Percentiles rank a stretch among this genome's conserved stretches.
Evolutionary conservation across 2,329 filamentous ascomycete genomes (phyloP).

Genomic region (Aspergillus glaucus): DNA sequence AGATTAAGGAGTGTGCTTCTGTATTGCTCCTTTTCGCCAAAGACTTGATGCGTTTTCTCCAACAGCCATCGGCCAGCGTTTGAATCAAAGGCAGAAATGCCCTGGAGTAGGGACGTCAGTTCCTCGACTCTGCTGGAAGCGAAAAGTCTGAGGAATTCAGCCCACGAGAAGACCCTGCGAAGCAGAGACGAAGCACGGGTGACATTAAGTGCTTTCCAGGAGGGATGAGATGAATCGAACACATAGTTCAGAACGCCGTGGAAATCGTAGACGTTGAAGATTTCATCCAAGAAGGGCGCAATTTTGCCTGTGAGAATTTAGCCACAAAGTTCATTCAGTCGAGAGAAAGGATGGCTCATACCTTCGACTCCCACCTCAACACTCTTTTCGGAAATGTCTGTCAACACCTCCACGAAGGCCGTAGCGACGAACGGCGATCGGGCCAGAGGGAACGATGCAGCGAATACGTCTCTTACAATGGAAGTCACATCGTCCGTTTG

Average conservation of each 20-base stretch:
- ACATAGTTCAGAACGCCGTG: conserved; percentile 20
- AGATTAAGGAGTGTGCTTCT: conserved; percentile 19
- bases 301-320: conserved; percentile 16
- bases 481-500: conserved; percentile 20
- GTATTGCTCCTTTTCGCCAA: conserved; percentile 17
- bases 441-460: conserved; percentile 19
- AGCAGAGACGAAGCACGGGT: conserved; percentile 31
- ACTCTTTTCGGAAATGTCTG: conserved; percentile 29
- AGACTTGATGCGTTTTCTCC: conserved; percentile 22
- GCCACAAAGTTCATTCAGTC: not conserved
- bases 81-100: conserved; percentile 24
- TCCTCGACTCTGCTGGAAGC: conserved; percentile 10
- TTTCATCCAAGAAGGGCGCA: conserved; percentile 12
- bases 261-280: conserved; percentile 21
- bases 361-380: conserved; percentile 25
- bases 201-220: conserved; percentile 21
- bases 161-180: conserved; percentile 30
- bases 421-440: conserved; percentile 31
- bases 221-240: conserved; percentile 20
- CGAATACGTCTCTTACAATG: conserved; percentile 20
- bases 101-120: conserved; percentile 17
- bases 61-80: conserved; percentile 32
- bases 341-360: conserved; percentile 7
- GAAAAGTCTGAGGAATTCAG: conserved; percentile 19
- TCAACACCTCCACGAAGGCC: conserved; percentile 32